Conservation (phyloP, 2,329 filamentous ascomycete genomes). For the Alternaria alternata region DNA sequence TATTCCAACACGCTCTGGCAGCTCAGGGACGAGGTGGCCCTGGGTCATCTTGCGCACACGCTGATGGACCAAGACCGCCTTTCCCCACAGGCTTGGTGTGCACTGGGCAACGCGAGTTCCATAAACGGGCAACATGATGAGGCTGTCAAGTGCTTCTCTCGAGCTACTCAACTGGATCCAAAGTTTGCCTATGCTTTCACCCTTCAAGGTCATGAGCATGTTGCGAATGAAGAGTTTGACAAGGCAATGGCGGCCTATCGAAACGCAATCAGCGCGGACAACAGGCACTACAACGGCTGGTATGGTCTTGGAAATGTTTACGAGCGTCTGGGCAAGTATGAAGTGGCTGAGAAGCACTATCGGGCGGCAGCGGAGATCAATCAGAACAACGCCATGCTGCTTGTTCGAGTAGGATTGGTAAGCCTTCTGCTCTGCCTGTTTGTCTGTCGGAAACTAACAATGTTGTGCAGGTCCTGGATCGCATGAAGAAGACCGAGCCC, state of each 20-base stretch:
- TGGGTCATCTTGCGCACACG: slow-evolving; percentile 91
- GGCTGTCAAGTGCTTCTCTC: slow-evolving; percentile 91
- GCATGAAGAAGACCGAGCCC: slow-evolving; percentile 79
- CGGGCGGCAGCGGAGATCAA: slow-evolving; percentile 88
- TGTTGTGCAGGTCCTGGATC: slow-evolving; percentile 69
- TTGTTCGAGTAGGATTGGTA: slow-evolving; percentile 90
- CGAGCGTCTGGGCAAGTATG: slow-evolving; percentile 88
- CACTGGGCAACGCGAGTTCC: slow-evolving; percentile 93
- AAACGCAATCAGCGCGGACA: slow-evolving; percentile 83
- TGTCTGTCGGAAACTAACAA: slow-evolving; percentile 3
- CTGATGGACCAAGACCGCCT: slow-evolving; percentile 86
- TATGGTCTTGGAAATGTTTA: slow-evolving; percentile 86
- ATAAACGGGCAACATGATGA: slow-evolving; percentile 92
- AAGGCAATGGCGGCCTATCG: slow-evolving; percentile 90
- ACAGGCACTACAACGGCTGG: slow-evolving; percentile 96
- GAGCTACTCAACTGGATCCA: slow-evolving; percentile 88
- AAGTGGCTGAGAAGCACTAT: slow-evolving; percentile 92
- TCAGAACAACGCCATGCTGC: slow-evolving; percentile 88
- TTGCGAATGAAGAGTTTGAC: slow-evolving; percentile 96
- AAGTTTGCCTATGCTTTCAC: slow-evolving; percentile 96
- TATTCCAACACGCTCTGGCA: slow-evolving; percentile 99
- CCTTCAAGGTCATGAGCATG: slow-evolving; percentile 92
- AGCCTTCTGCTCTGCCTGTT: slow-evolving; percentile 24
- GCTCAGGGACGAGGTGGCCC: slow-evolving; percentile 86
- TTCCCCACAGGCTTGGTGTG: slow-evolving; percentile 95